These are phyloP conservation scores for Coniella lustricola DNA, from an alignment of 2,329 filamentous ascomycete species.

Conservation along the genomic window DNA sequence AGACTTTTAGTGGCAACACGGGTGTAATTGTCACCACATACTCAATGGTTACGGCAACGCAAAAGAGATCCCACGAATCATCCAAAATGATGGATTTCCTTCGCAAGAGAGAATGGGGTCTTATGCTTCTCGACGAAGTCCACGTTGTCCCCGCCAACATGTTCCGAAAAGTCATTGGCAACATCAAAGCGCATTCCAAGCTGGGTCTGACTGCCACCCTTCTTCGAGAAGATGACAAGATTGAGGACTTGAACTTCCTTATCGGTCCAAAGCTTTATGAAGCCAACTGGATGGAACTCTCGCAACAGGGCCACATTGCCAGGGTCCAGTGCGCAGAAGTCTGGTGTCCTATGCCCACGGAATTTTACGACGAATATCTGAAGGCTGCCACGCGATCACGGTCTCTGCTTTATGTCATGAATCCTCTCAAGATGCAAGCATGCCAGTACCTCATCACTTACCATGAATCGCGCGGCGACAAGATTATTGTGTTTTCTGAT, in stretches of 20 bases:
- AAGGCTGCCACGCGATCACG: slow-evolving; percentile 50
- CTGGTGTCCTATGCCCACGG: slow-evolving; percentile 98
- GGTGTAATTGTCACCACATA: slow-evolving; percentile 98
- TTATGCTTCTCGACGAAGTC: slow-evolving; percentile 96
- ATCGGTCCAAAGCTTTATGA: slow-evolving; percentile 97
- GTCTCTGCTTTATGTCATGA: slow-evolving; percentile 80
- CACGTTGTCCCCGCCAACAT: slow-evolving; percentile 96
- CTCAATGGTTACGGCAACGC: slow-evolving; percentile 93
- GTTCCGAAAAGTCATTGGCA: slow-evolving; percentile 87
- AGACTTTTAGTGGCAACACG: slow-evolving; percentile 75
- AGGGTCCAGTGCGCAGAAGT: slow-evolving; percentile 97
- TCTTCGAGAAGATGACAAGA: slow-evolving; percentile 95
- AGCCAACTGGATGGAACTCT: slow-evolving; percentile 98
- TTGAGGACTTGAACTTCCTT: slow-evolving; percentile 91
- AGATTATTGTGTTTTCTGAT: slow-evolving; percentile 97
- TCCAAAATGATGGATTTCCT: slow-evolving; percentile 98
- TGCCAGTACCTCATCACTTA: slow-evolving; percentile 98
- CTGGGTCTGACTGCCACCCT: slow-evolving; percentile 90
- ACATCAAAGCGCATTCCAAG: slow-evolving; percentile 92
- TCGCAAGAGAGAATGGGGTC: slow-evolving; percentile 82
- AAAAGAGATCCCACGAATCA: slow-evolving; percentile 82
- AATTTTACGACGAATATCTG: slow-evolving; percentile 95
- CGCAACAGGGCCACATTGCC: slow-evolving; percentile 93
- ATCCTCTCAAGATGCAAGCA: slow-evolving; percentile 92
- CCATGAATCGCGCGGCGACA: slow-evolving; percentile 89